Evolutionary conservation across 345 rosid genomes (phyloP), one percentile per base, ranked within the genome.

Genomic region (Corchorus olitorius): DNA sequence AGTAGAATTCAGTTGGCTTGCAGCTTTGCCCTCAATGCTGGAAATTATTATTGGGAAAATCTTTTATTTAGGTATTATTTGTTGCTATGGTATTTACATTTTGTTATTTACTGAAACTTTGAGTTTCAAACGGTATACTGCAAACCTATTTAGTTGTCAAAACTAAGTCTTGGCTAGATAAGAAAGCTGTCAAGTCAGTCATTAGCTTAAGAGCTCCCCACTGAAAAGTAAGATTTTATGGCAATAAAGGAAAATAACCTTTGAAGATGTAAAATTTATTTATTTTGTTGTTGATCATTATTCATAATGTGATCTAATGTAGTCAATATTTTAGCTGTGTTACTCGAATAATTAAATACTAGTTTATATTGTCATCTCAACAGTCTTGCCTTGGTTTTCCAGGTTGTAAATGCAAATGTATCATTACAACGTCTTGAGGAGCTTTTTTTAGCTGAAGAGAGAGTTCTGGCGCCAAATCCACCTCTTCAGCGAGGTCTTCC

Each of bases 331-430:
- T 72, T 34, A 45, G 45, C 13, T 54, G 22, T 15, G 43, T 45
- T 60, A 61, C 19, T 50, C 46, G 35, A 50, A 72, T 43, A 39
- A 11, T 56, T 37, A 15, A 41, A 64, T 63, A 27, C 27, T 27
- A 50, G 19, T 61, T 64, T 64, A 12, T 17, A 4, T 37, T 53
- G 20, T 13, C 41, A 4, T 37, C 48, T 50, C 14, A 13, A 60
- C 11, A 15, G 15, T 35, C 53, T 48, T 16, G 4, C 54, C 39
- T 39, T 37, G 45, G 50, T 75, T 65, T 53, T 65, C 49, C 85
- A 93, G 98, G 99, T 88, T 80, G 98, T 91, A 34, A 96, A 84
- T 80, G 98, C 98, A 69, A 89, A 93, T 82, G 91, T 92, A 72
- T 96, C 98, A 43, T 82, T 92, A 55, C 94, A 93, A 84, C 99